Evolutionary conservation across 2,329 filamentous ascomycete species (phyloP).

Genomic region (Epichloe scottii): DNA sequence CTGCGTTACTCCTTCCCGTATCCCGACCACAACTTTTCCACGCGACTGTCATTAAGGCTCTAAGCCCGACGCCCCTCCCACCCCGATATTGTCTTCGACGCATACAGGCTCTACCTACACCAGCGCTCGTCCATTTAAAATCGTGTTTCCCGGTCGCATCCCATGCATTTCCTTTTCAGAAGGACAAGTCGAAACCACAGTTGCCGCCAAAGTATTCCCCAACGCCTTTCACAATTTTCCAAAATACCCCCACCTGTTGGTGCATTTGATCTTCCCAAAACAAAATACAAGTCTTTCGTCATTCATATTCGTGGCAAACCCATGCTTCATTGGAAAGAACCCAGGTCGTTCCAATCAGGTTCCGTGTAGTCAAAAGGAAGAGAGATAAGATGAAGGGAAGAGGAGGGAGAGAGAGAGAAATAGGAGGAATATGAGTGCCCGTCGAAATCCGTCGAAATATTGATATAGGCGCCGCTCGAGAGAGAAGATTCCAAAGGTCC

Average conservation of each 20-base stretch:
- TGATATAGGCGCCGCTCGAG: not conserved
- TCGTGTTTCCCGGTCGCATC: not conserved
- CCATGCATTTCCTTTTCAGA: not conserved
- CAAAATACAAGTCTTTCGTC: not conserved
- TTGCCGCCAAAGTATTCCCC: not conserved
- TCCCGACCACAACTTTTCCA: not conserved
- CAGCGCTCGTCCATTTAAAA: not conserved
- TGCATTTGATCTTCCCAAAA: not conserved
- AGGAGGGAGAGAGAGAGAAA: not conserved
- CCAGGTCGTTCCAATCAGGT: not conserved
- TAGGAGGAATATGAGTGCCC: too few relatives aligned
- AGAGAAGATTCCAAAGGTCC: not conserved
- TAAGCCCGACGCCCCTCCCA: not conserved
- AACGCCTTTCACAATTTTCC: conserved; percentile 4
- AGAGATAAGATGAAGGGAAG: not conserved
- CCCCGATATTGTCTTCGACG: not conserved
- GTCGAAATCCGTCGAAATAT: not conserved
- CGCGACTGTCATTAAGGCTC: not conserved
- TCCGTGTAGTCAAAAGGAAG: not conserved
- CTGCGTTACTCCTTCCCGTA: not conserved
- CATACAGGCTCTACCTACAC: not conserved
- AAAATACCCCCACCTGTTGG: not conserved
- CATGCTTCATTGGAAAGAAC: not conserved
- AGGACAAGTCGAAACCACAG: not conserved
- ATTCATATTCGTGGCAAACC: conserved; percentile 4